Percentiles rank a stretch among this genome's conserved stretches.
Conservation (phyloP, 1,284 basidiomycete species). For the Ustanciosporium gigantosporum region DNA sequence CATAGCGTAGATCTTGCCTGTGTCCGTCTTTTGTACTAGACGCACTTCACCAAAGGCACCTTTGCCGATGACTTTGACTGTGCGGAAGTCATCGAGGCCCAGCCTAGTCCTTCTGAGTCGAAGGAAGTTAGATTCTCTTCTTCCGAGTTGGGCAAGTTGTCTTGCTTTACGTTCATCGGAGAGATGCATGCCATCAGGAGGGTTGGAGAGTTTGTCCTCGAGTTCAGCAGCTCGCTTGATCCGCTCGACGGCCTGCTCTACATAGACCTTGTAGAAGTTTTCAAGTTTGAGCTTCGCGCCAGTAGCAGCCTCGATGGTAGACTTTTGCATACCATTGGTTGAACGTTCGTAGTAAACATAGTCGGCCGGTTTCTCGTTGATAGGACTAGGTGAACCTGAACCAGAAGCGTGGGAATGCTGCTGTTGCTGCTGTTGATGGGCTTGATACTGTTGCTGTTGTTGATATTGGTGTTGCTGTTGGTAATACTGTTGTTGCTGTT, state of each 20-base stretch:
- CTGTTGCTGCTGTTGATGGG: conserved; percentile 24
- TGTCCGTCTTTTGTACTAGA: conserved; percentile 93
- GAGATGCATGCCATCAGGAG: conserved; percentile 45
- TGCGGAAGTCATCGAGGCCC: conserved; percentile 88
- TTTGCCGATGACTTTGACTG: conserved; percentile 98
- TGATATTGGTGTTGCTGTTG: conserved; percentile 16
- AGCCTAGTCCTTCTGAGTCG: conserved; percentile 89
- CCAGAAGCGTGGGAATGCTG: conserved; percentile 13
- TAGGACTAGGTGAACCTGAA: conserved; percentile 25
- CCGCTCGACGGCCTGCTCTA: conserved; percentile 85
- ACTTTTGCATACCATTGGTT: conserved; percentile 79
- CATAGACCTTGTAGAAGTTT: conserved; percentile 94
- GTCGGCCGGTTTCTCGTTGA: conserved; percentile 66
- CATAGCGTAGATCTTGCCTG: conserved; percentile 98
- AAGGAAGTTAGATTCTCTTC: conserved; percentile 78
- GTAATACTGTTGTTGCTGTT: conserved; percentile 9
- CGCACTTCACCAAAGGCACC: conserved; percentile 98
- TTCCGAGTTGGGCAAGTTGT: conserved; percentile 85
- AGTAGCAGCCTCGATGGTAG: conserved; percentile 87
- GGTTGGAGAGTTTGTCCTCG: conserved; percentile 74
- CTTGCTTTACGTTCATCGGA: conserved; percentile 82
- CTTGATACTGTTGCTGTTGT: conserved; percentile 16
- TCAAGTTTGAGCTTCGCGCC: conserved; percentile 96
- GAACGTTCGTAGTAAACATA: conserved; percentile 96
- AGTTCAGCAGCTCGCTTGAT: conserved; percentile 89